Evolutionary conservation across 2,329 filamentous ascomycete species (phyloP).

Genomic region (Hymenoscyphus linearis): DNA sequence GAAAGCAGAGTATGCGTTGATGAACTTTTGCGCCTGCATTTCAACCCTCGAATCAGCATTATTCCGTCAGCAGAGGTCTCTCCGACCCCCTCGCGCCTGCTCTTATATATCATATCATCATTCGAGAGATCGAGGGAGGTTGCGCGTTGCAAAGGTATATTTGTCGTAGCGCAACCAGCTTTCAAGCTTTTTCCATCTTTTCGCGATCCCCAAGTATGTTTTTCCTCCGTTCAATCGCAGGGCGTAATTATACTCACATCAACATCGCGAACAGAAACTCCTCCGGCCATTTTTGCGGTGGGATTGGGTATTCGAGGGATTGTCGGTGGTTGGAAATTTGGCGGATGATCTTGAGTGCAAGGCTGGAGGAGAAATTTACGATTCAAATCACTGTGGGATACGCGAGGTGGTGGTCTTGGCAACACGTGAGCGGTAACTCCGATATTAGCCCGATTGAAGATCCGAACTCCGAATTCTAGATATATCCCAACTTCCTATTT

Average conservation of each 20-base stretch:
- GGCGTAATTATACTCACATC: conserved; percentile 56
- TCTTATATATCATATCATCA: conserved; percentile 36
- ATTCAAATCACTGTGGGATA: conserved; percentile 2
- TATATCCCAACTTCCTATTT: too few relatives aligned
- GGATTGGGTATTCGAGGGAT: conserved; percentile 23
- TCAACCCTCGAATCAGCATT: conserved; percentile 52
- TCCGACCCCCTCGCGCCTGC: conserved; percentile 69
- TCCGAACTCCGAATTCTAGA: too few relatives aligned
- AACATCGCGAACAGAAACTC: conserved; percentile 79
- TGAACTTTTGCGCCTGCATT: conserved; percentile 79
- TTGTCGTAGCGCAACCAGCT: neutral
- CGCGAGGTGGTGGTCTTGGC: neutral
- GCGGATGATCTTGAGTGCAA: neutral
- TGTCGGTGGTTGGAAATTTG: conserved; percentile 10
- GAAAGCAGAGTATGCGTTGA: conserved; percentile 79
- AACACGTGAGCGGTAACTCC: neutral
- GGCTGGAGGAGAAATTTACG: neutral
- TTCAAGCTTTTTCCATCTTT: conserved; percentile 10
- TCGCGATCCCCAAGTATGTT: conserved; percentile 8
- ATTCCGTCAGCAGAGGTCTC: conserved; percentile 70
- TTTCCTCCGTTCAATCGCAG: conserved; percentile 6
- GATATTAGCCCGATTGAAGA: too few relatives aligned
- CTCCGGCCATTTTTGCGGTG: conserved; percentile 72
- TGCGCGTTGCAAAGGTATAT: conserved; percentile 6
- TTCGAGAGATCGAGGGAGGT: conserved; percentile 21